Evolutionary conservation across 352 stramenopile genomes (phyloP), one percentile per base, ranked within the genome.

Genomic region (Pelagophyceae sp.): DNA sequence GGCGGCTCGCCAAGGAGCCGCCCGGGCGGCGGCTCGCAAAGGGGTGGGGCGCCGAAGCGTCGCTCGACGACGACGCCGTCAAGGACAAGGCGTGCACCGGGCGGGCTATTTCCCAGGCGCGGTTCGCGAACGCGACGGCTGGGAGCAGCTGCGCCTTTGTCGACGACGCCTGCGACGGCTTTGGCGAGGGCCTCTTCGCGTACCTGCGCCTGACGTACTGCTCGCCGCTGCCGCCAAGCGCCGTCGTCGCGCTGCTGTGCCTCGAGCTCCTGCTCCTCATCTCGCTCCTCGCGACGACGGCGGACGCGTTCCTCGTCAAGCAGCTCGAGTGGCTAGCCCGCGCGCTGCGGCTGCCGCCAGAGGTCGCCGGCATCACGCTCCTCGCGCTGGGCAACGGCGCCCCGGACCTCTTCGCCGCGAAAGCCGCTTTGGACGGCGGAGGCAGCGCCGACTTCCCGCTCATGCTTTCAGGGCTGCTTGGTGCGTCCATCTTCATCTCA

Each of bases 321-420:
- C 92, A 90, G 27, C 87, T 96, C 29, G 89, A 91, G 5, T 91
- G 81, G 81, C 87, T 96, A 67, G 92, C 89, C 69, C 85, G 92
- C 51, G 88, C 88, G 79, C 85, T 92, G 45, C 23, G 77, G 61
- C 71, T 85, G n/a, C 76, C 81, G 45, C 78, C 79, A 25, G 79
- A 78, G 33, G 72, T 81, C 33, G 80, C 81, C 0, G 79, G 91
- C 58, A 90, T 96, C 77, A 96, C 91, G 27, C 93, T 96, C 74
- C 80, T 96, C 37, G 89, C 90, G 58, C 94, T 96, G 78, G 91
- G 90, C 11, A 96, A 96, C 77, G 83, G 91, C 76, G 90, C 90
- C 32, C 91, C 91, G 6, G 91, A 96, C 79, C 87, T 95, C 0
- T 95, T 95, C 72, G 94, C 91, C 0, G 87, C 90, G 3, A 86